Percentiles rank a stretch among this genome's conserved stretches.
Evolutionary conservation across 805 yeast genomes (phyloP).

Genomic region (Cyberlindnera bimundalis): DNA sequence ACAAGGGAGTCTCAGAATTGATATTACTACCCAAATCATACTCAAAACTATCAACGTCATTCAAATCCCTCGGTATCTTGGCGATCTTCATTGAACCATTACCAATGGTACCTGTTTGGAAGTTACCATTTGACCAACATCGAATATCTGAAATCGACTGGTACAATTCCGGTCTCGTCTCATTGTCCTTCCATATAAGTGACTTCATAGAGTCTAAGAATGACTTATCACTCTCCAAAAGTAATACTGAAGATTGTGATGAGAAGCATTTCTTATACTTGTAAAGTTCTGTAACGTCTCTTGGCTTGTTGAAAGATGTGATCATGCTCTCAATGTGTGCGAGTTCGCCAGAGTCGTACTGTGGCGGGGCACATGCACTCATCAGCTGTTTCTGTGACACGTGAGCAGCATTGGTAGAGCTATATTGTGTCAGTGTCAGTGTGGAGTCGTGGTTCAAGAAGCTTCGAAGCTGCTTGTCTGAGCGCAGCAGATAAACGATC

Average conservation of each 20-base stretch:
- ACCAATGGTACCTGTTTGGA: constrained; percentile 50
- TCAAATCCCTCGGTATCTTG: constrained; percentile 37
- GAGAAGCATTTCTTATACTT: constrained; percentile 24
- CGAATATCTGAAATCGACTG: constrained; percentile 59
- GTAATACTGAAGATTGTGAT: constrained; percentile 50
- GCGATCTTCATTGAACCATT: constrained; percentile 51
- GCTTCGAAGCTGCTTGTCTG: constrained; percentile 37
- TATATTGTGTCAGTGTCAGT: constrained; percentile 25
- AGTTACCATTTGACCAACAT: constrained; percentile 41
- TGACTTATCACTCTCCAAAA: constrained; percentile 72
- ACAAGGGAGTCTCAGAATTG: constrained; percentile 20
- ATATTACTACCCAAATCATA: constrained; percentile 24
- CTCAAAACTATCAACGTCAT: constrained; percentile 19
- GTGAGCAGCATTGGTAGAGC: neutral
- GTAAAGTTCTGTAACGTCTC: constrained; percentile 17
- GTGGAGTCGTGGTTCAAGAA: constrained; percentile 41
- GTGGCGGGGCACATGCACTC: constrained; percentile 27
- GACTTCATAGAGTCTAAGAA: constrained; percentile 40
- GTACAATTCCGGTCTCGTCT: constrained; percentile 49
- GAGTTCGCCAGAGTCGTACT: constrained; percentile 20
- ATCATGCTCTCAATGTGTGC: constrained; percentile 22
- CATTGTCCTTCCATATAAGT: constrained; percentile 48
- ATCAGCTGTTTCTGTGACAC: constrained; percentile 14
- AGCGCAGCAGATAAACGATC: constrained; percentile 40
- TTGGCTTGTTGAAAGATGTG: constrained; percentile 15